Percentiles rank a stretch among this genome's conserved stretches.
phyloP scores from a whole-genome alignment of 352 stramenopile genomes.

The Pythium phragmiticola region DNA sequence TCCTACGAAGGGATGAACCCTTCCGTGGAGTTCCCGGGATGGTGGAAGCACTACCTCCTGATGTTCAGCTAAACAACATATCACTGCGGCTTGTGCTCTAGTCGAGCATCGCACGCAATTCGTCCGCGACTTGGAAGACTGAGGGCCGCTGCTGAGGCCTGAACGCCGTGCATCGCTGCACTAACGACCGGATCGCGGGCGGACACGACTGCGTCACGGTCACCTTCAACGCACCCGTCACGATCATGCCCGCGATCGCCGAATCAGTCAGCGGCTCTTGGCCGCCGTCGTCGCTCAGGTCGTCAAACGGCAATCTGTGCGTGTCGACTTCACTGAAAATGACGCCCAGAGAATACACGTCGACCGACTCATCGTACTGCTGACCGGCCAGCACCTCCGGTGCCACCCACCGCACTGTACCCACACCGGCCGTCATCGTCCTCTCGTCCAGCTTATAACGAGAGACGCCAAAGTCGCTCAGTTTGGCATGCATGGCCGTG shows the following conservation, averaged over 20 bases:
- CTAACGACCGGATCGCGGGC: constrained; percentile 21
- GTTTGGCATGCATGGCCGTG: constrained; percentile 28
- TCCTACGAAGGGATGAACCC: too few relatives aligned
- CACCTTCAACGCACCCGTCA: constrained; percentile 18
- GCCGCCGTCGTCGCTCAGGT: constrained; percentile 12
- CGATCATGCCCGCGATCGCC: constrained; percentile 24
- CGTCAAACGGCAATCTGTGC: constrained; percentile 18
- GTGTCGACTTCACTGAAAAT: constrained; percentile 23
- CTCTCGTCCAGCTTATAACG: constrained; percentile 23
- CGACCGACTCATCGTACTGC: constrained; percentile 19
- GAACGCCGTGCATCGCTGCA: constrained; percentile 25
- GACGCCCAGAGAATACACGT: constrained; percentile 23
- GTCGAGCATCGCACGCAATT: constrained; percentile 20
- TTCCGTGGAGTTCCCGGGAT: too few relatives aligned
- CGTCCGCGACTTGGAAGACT: constrained; percentile 23
- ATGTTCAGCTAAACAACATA: too few relatives aligned
- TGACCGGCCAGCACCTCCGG: constrained; percentile 17
- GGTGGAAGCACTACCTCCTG: too few relatives aligned
- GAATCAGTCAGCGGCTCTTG: constrained; percentile 17
- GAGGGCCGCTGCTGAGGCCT: constrained; percentile 24
- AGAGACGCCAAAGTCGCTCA: constrained; percentile 39
- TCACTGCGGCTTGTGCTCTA: too few relatives aligned
- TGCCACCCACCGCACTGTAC: constrained; percentile 19
- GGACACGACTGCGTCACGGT: constrained; percentile 29
- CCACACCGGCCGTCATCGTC: constrained; percentile 19